phyloP scores from a whole-genome alignment of 306 rosid species.

The Sicyos baderoa region DNA sequence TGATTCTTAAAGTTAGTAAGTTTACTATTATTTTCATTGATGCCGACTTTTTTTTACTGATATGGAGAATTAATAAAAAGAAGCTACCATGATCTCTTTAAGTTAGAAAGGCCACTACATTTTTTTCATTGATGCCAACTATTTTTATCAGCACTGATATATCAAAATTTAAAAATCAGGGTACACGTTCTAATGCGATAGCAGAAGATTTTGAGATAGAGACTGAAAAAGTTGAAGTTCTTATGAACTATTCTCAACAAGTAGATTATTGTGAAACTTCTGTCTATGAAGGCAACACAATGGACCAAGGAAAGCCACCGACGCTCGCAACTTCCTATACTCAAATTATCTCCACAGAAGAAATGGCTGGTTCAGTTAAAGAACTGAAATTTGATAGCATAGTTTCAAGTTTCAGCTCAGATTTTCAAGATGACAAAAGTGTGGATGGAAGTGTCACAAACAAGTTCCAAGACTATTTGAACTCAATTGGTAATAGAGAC shows the following conservation, averaged over 20 bases:
- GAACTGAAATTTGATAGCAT: slow-evolving; percentile 28
- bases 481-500: slow-evolving; percentile 25
- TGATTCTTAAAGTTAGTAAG: not conserved
- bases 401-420: slow-evolving; percentile 29
- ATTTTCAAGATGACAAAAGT: slow-evolving; percentile 29
- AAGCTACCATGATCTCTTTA: not conserved
- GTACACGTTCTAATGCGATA: slow-evolving; percentile 20
- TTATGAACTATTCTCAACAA: slow-evolving; percentile 28
- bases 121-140: not conserved
- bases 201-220: slow-evolving; percentile 28
- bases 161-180: slow-evolving; percentile 26
- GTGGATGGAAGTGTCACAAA: slow-evolving; percentile 26
- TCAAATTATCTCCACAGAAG: slow-evolving; percentile 28
- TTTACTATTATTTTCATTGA: too few species aligned
- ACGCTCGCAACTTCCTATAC: slow-evolving; percentile 22
- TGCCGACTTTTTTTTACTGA: too few species aligned
- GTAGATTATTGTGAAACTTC: slow-evolving; percentile 25
- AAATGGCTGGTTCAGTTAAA: slow-evolving; percentile 31
- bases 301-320: slow-evolving; percentile 27
- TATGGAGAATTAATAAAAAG: too few species aligned
- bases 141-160: slow-evolving; percentile 20
- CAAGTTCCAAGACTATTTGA: slow-evolving; percentile 30
- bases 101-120: not conserved
- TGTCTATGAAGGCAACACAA: slow-evolving; percentile 22
- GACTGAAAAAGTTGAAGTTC: slow-evolving; percentile 28